These are phyloP conservation scores for Allium sativum DNA, from an alignment of 106 monocot genomes.

Conservation along the genomic window DNA sequence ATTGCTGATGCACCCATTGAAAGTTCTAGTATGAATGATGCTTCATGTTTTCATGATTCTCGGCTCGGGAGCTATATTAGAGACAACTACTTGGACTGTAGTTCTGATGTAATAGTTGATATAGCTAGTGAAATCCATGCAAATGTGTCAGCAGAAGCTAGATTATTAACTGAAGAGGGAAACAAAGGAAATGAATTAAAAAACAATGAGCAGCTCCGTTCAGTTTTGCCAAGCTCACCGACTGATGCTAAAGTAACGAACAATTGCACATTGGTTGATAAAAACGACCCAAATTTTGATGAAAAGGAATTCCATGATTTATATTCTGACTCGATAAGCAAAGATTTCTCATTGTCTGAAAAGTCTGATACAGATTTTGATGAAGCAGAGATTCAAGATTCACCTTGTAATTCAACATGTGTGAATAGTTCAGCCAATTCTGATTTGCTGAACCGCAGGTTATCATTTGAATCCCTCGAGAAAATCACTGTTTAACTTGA, in stretches of 20 bases:
- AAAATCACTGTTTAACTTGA: background rate
- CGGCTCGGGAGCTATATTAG: background rate
- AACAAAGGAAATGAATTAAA: background rate
- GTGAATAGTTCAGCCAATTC: constrained; percentile 7
- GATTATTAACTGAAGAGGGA: constrained; percentile 2
- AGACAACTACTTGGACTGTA: constrained; percentile 2
- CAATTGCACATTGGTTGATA: constrained; percentile 1
- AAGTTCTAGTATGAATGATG: background rate
- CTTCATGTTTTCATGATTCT: constrained; percentile 4
- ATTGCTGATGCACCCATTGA: background rate
- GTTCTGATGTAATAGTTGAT: constrained; percentile 2
- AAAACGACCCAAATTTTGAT: background rate
- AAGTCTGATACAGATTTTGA: too few species aligned
- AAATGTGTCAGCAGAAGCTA: constrained; percentile 9
- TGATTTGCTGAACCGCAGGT: constrained; percentile 13
- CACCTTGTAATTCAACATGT: constrained; percentile 4
- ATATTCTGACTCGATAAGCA: too few species aligned
- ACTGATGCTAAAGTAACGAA: constrained; percentile 3
- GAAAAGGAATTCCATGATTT: constrained; percentile 4
- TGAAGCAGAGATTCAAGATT: background rate
- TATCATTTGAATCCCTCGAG: constrained; percentile 1
- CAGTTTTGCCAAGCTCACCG: constrained; percentile 3
- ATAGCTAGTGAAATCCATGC: background rate
- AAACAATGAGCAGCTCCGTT: background rate
- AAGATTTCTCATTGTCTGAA: too few species aligned